Base-by-base conservation (phyloP, 192 early-diverging fungal genomes). In the Irineochytrium annulatum region DNA sequence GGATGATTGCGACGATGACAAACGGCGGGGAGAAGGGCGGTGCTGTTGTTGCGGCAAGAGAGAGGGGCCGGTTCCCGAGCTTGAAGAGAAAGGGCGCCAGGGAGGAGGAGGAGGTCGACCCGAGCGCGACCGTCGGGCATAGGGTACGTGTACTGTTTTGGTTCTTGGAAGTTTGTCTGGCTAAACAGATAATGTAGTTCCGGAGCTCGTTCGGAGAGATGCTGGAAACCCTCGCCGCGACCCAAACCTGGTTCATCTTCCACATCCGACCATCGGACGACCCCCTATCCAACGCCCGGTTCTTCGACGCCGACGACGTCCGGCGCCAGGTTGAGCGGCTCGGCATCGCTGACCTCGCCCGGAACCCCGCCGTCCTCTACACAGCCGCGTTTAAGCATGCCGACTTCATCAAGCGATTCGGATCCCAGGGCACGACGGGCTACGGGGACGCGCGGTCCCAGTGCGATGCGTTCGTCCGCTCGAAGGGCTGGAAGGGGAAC, bases 191-290 rank as follows among this genome's bases (percentile, higher is more conserved):
- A 13, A 0, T 30, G 8, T 55, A 76, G 63, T 71, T 75, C 68
- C 67, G 77, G 17, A 64, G 51, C 81, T 2, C 87, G 3, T 64
- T 96, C 1, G 77, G 82, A 33, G 89, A 91, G 57, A 68, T 97
- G 20, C 66, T 89, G 24, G 77, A 86, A 3, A 89, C 91, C 11
- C 78, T 93, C 29, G 73, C 73, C 27, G 79, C 85, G 31, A 90
- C 92, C n/a, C 79, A 83, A 46, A 62, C 85, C 4, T 98, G 93
- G 90, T 84, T 92, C 39, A 74, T 97, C 20, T 72, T 90, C 59
- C 90, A 91, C 76, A 68, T 97, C 16, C 66, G 80, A 20, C 82
- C 87, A 33, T 52, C 46, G 3, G 55, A 60, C 43, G 67, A 73
- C 29, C 59, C 34, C 3, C 24, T 19, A n/a, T 51, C 72, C 17